Evolutionary conservation across 2,329 filamentous ascomycete genomes (phyloP).

Genomic region (Colletotrichum echinochloae): DNA sequence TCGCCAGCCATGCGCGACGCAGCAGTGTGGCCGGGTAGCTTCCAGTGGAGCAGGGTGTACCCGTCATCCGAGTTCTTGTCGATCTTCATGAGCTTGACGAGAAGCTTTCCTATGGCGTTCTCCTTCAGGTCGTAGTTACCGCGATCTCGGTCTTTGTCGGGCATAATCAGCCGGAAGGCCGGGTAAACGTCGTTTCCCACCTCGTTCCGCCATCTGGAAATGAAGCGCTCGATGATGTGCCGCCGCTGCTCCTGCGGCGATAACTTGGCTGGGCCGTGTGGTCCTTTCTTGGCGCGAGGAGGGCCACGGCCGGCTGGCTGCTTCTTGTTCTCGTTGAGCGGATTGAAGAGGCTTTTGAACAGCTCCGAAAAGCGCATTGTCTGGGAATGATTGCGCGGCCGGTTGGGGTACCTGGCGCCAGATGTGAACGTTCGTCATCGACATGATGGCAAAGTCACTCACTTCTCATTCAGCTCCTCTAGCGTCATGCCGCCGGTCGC

Average conservation of each 20-base stretch:
- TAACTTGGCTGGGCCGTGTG: constrained; percentile 67
- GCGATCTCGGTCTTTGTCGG: constrained; percentile 91
- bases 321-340: constrained; percentile 81
- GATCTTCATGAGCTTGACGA: constrained; percentile 95
- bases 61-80: constrained; percentile 91
- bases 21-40: constrained; percentile 78
- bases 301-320: constrained; percentile 70
- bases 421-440: constrained; percentile 30
- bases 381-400: constrained; percentile 82
- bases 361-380: constrained; percentile 88
- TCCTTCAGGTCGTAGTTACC: constrained; percentile 96
- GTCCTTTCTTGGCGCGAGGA: constrained; percentile 68
- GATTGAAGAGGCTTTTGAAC: constrained; percentile 83
- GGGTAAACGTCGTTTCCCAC: constrained; percentile 95
- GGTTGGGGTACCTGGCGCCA: constrained; percentile 81
- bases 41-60: constrained; percentile 90
- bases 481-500: constrained; percentile 52
- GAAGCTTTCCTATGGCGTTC: constrained; percentile 85
- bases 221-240: constrained; percentile 87
- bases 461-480: constrained; percentile 61
- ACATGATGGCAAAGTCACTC: constrained; percentile 9
- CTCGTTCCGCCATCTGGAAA: constrained; percentile 85
- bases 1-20: constrained; percentile 82
- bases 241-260: constrained; percentile 83
- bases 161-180: constrained; percentile 89